Conservation (phyloP, 179 eudicot genomes). For the Beta lomatogona region DNA sequence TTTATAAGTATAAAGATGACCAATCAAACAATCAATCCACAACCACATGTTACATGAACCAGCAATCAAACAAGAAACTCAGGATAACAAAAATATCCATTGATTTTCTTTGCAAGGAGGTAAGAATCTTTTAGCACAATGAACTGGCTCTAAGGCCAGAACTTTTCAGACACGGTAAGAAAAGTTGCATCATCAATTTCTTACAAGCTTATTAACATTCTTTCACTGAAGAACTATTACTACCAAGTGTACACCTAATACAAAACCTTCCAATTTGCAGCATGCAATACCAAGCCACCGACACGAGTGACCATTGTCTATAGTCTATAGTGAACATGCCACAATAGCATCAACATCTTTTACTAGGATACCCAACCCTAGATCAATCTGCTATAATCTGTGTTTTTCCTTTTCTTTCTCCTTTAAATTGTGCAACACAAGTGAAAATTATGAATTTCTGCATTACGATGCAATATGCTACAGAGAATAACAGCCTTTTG, state of each 20-base stretch:
- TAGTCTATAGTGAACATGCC: not conserved
- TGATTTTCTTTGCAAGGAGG: not conserved
- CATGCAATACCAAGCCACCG: constrained; percentile 5
- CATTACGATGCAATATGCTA: not conserved
- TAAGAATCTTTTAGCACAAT: not conserved
- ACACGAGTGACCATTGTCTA: not conserved
- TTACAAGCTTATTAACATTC: not conserved
- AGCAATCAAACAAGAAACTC: not conserved
- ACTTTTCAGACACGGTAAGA: not conserved
- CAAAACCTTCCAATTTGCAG: not conserved
- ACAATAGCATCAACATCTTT: not conserved
- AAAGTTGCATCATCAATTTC: not conserved
- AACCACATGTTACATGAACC: constrained; percentile 3
- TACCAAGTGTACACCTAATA: not conserved
- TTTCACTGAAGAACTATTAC: not conserved
- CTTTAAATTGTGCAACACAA: not conserved
- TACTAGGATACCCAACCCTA: not conserved
- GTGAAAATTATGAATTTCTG: not conserved
- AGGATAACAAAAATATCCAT: not conserved
- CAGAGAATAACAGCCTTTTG: not conserved
- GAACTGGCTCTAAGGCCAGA: not conserved
- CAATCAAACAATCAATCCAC: not conserved
- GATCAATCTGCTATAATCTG: not conserved
- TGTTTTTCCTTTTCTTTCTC: not conserved
- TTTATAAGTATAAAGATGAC: not conserved